Evolutionary conservation across 75 land plant species (phyloP).

Genomic region (Azolla pinnata): DNA sequence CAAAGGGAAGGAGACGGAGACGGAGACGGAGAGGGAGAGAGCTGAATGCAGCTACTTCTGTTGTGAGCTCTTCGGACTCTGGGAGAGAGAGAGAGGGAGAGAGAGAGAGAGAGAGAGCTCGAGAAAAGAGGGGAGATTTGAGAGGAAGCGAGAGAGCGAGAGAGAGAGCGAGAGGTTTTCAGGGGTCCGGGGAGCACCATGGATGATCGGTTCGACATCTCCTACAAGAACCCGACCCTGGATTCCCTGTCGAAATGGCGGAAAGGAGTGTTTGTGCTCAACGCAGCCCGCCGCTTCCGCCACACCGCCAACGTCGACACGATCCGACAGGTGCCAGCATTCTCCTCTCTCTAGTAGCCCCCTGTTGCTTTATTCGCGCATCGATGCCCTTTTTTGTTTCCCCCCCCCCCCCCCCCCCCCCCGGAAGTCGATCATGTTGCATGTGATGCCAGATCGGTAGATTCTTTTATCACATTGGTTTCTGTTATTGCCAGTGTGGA

Average conservation of each 20-base stretch:
- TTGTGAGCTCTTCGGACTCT: too few species aligned
- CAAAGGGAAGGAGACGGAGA: not conserved
- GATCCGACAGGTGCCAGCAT: constrained; percentile 6
- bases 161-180: not conserved
- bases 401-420: too few species aligned
- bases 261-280: constrained; percentile 9
- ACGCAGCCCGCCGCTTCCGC: constrained; percentile 14
- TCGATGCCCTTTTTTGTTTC: too few species aligned
- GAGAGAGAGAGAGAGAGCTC: not conserved
- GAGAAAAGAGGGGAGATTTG: not conserved
- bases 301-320: constrained; percentile 9
- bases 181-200: not conserved
- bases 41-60: too few species aligned
- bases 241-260: constrained; percentile 7
- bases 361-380: too few species aligned
- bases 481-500: too few species aligned
- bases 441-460: too few species aligned
- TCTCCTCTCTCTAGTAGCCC: not conserved
- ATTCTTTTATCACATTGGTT: too few species aligned
- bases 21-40: not conserved
- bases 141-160: not conserved
- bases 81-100: constrained; percentile 1
- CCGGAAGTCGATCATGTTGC: too few species aligned
- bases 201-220: constrained; percentile 5
- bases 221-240: constrained; percentile 2